Base-by-base conservation (phyloP, 805 yeast genomes). In the Priceomyces medius region DNA sequence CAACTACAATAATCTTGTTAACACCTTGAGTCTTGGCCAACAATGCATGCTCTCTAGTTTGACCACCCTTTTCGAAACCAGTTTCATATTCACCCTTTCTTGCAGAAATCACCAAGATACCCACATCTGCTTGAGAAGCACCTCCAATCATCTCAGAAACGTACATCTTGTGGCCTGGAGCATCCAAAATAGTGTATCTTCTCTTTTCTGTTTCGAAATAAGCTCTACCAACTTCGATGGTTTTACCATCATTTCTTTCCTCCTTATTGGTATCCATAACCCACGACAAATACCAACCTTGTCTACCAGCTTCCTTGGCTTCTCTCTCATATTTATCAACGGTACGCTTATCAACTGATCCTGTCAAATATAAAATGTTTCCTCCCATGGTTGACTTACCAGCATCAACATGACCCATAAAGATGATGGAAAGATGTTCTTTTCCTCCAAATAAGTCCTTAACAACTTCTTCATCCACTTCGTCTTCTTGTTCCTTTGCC, bases 361-460 rank as follows among this genome's bases (percentile, higher is more conserved):
- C 98, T 17, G 98, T 91, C 59, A 93, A 74, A 61, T 76, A 91
- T 50, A 93, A 77, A 54, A 93, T 74, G 69, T 93, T 93, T 71
- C 99, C 99, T 64, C 99, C 99, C 96, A 93, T 91, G 46, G 99
- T 93, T 39, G 97, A 88, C 69, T 93, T 93, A 64, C 99, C 99
- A 26, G 99, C 99, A 77, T 93, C 99, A 53, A 93, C 99, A 63
- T 93, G 99, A 55, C 99, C 99, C 98, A 93, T 93, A 71, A 93
- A 93, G 54, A 93, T 88, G 54, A 93, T 85, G 14, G 97, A 90
- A 63, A 93, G 79, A 71, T 93, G 99, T 64, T 91, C 99, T 67
- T 93, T 93, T 58, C 96, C 96, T 50, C 97, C 97, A 59, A 88
- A 93, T 86, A 93, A 70, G 57, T 95, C 99, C 44, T 79, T 83